These are phyloP conservation scores for Pyrenochaeta sp. DNA, from an alignment of 2,329 filamentous ascomycete species.

Conservation along the genomic window DNA sequence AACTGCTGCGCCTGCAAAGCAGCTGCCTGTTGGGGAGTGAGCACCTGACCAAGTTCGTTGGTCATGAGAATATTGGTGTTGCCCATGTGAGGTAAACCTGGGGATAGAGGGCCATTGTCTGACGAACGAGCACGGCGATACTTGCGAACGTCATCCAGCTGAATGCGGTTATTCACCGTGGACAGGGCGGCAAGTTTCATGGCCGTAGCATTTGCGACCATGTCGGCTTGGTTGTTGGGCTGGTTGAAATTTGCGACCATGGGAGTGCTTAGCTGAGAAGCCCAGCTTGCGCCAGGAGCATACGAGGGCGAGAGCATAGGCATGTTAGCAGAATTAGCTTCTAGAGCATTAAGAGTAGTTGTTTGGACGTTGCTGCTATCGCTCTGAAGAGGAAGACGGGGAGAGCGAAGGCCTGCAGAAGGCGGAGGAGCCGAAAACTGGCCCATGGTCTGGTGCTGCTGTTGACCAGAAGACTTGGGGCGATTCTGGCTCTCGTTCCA, in stretches of 20 bases:
- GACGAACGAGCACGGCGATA: conserved; percentile 91
- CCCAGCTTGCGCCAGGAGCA: conserved; percentile 89
- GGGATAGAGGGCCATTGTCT: conserved; percentile 74
- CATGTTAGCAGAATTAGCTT: conserved; percentile 73
- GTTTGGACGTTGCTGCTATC: conserved; percentile 77
- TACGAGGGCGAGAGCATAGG: conserved; percentile 83
- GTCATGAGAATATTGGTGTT: conserved; percentile 89
- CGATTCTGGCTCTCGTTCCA: conserved; percentile 73
- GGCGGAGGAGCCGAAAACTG: conserved; percentile 85
- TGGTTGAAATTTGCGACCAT: conserved; percentile 85
- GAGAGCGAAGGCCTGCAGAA: conserved; percentile 79
- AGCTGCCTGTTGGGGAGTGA: conserved; percentile 67
- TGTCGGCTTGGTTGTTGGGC: conserved; percentile 80
- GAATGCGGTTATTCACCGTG: conserved; percentile 97
- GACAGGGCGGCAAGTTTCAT: conserved; percentile 98
- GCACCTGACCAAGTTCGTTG: conserved; percentile 87
- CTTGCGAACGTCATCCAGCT: conserved; percentile 94
- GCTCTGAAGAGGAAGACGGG: conserved; percentile 71
- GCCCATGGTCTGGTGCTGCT: conserved; percentile 74
- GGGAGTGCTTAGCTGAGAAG: conserved; percentile 96
- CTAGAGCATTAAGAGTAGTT: conserved; percentile 78
- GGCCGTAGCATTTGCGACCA: conserved; percentile 97
- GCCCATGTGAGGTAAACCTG: conserved; percentile 67
- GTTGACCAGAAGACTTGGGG: conserved; percentile 82
- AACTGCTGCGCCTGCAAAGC: conserved; percentile 76